Evolutionary conservation across 768 basidiomycete species (phyloP).

Genomic region (Psilocybe cubensis): DNA sequence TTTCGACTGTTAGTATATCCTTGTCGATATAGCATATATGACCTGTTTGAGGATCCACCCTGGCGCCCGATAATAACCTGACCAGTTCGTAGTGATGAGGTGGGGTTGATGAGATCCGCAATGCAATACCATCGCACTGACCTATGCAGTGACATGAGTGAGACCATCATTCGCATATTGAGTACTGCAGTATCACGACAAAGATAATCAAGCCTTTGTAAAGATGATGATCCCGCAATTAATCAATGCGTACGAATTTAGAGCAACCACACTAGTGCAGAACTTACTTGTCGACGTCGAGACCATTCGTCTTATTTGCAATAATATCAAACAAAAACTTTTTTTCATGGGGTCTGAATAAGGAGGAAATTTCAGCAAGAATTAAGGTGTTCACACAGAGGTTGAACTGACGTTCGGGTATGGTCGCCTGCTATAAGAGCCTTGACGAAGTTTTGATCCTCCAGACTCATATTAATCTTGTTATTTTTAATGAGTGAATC

Average conservation of each 20-base stretch:
- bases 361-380: not conserved
- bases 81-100: too few species aligned
- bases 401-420: conserved; percentile 46
- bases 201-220: conserved; percentile 76
- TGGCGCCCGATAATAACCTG: conserved; percentile 65
- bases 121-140: too few species aligned
- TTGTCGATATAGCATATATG: conserved; percentile 84
- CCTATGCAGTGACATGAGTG: too few species aligned
- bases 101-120: too few species aligned
- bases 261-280: not conserved
- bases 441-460: conserved; percentile 67
- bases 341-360: conserved; percentile 53
- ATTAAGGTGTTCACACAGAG: not conserved
- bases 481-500: conserved; percentile 66
- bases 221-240: too few species aligned
- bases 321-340: conserved; percentile 82
- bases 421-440: conserved; percentile 75
- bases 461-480: conserved; percentile 45
- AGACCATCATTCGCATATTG: too few species aligned
- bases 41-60: conserved; percentile 59
- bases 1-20: conserved; percentile 73
- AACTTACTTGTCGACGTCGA: conserved; percentile 82
- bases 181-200: too few species aligned
- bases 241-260: too few species aligned
- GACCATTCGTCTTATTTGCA: conserved; percentile 77